Evolutionary conservation across 2,329 filamentous ascomycete species (phyloP), one percentile per base, ranked within the genome.

Genomic region (Fusarium musae): DNA sequence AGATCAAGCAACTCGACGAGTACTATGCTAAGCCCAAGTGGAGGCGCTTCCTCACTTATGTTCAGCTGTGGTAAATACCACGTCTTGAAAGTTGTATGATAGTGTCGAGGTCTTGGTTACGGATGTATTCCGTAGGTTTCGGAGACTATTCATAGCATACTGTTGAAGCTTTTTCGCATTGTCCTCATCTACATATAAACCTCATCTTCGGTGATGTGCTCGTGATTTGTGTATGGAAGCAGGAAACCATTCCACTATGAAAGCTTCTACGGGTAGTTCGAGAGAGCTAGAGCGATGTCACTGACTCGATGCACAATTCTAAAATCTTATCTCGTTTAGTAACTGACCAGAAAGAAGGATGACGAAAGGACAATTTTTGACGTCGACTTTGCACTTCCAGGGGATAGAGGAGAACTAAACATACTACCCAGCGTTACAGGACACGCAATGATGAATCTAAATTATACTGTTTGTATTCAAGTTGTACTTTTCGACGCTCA

Each of bases 11-110:
- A 36, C 59, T 75, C 17, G 73, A 75, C 9, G 59, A 64, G 6
- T 72, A 75, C 36, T 72, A 75, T 39, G 44, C 40, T 13, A 42
- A 59, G 52, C 50, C 73, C 2, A 63, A 56, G 56, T 75, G 72
- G 72, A 75, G 73, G 30, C 70, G 72, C 5, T 76, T 76, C 30
- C 39, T 74, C 28, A 72, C 73, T 1, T 75, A 76, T 52, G 60
- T 76, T 7, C 60, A 74, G 21, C 37, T 74, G 54, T 75, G 73
- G 68, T 75, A 67, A 47, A 23, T 1, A 3, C 23, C 23, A 40
- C 23, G 23, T 40, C 11, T 40, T 40, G 13, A 11, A 54, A 16
- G 34, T 8, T 32, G 11, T 6, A 39, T 15, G 28, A 46, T 9
- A 16, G 5, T 28, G 7, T 17, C 12, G n/a, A 17, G 19, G 28